Evolutionary conservation across 495 filamentous ascomycete genomes (phyloP).

Genomic region (Neurospora hispaniola): DNA sequence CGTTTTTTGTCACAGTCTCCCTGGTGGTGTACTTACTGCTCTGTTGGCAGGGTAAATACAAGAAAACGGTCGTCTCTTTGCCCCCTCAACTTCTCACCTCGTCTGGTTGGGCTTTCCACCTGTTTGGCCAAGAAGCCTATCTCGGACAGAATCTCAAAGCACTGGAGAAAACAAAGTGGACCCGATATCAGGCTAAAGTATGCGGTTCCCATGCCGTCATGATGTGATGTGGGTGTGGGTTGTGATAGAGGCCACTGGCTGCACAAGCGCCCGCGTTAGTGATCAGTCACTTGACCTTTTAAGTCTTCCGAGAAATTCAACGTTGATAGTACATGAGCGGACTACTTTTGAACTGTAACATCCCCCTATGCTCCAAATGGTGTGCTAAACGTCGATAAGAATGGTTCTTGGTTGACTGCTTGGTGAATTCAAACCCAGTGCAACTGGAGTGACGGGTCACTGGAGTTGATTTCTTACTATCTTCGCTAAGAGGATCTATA

Average conservation of each 20-base stretch:
- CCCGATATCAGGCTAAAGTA: neutral
- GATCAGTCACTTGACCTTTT: neutral
- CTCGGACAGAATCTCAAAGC: neutral
- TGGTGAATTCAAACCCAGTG: too few relatives aligned
- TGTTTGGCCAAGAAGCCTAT: neutral
- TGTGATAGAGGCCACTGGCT: neutral
- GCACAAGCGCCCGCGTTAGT: neutral
- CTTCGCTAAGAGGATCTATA: too few relatives aligned
- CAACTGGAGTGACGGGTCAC: neutral
- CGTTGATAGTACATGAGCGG: too few relatives aligned
- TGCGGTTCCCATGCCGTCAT: neutral
- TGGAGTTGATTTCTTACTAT: neutral
- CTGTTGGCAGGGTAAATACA: neutral
- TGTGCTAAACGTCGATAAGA: neutral
- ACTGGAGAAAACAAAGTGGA: neutral
- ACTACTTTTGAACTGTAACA: too few relatives aligned
- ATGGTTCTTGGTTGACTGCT: neutral
- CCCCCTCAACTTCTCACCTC: too few relatives aligned
- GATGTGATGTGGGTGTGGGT: neutral
- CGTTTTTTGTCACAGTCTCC: neutral
- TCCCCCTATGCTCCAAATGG: neutral
- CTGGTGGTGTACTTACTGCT: neutral
- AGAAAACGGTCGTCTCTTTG: neutral
- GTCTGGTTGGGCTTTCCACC: neutral
- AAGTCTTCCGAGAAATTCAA: neutral